Percentiles rank a stretch among this genome's conserved stretches.
These are phyloP conservation scores for Pestalotiopsis sp. DNA, from an alignment of 2,329 filamentous ascomycete species.

Conservation along the genomic window DNA sequence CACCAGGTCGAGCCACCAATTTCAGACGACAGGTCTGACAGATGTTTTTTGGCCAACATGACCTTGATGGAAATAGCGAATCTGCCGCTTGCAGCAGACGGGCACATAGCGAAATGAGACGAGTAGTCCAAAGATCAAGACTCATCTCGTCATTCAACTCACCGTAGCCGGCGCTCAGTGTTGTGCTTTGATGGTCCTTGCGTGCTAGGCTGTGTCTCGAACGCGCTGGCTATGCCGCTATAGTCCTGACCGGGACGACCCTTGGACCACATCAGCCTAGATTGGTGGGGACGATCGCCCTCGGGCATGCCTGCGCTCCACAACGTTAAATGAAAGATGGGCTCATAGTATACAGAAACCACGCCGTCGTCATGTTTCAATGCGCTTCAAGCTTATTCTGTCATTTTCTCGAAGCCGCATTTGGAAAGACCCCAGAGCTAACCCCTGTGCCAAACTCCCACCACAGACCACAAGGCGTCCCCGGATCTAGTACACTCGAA, in stretches of 20 bases:
- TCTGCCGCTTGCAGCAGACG: background rate
- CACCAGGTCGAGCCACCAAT: background rate
- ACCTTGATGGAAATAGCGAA: background rate
- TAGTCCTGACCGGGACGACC: background rate
- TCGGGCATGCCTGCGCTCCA: slow-evolving; percentile 1
- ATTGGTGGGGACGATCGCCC: background rate
- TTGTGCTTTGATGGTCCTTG: slow-evolving; percentile 3
- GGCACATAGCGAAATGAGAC: background rate
- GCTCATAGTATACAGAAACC: background rate
- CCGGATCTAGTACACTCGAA: background rate
- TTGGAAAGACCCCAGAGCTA: background rate
- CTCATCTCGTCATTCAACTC: background rate
- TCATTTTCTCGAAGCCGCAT: slow-evolving; percentile 1
- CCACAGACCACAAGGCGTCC: background rate
- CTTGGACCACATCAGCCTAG: slow-evolving; percentile 2
- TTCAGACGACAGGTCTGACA: background rate
- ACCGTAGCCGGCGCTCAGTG: background rate
- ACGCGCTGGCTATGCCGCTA: background rate
- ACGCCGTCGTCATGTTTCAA: background rate
- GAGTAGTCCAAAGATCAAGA: background rate
- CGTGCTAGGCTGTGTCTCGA: background rate
- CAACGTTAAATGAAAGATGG: slow-evolving; percentile 8
- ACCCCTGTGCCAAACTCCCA: background rate
- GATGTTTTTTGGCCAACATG: background rate
- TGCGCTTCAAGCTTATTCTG: slow-evolving; percentile 6